phyloP scores from a whole-genome alignment of 768 basidiomycete genomes.

The Boletus rubroflammeus region DNA sequence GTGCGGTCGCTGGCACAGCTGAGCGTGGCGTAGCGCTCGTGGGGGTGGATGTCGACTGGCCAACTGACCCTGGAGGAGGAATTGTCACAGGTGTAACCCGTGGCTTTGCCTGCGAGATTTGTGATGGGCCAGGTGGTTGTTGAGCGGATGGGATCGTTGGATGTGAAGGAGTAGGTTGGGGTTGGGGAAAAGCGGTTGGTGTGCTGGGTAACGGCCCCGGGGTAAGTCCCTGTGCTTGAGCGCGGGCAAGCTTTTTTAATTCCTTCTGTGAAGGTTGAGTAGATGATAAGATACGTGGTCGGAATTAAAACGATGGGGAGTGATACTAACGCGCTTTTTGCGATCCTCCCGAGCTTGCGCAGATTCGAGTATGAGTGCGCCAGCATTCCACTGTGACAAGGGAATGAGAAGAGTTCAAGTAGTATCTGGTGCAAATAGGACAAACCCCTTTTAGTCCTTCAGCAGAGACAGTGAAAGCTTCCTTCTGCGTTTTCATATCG shows the following conservation, averaged over 20 bases:
- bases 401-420: conserved; percentile 9
- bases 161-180: conserved; percentile 29
- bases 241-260: conserved; percentile 63
- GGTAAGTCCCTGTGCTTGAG: conserved; percentile 35
- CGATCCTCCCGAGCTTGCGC: conserved; percentile 75
- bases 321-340: conserved; percentile 63
- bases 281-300: conserved; percentile 12
- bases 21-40: conserved; percentile 31
- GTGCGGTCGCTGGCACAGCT: conserved; percentile 24
- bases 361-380: conserved; percentile 58
- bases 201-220: conserved; percentile 22
- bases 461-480: conserved; percentile 69
- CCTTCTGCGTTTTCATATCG: conserved; percentile 62
- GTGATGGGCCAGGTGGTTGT: conserved; percentile 21
- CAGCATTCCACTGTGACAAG: conserved; percentile 59
- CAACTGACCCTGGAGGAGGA: conserved; percentile 26
- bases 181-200: conserved; percentile 32
- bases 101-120: conserved; percentile 22
- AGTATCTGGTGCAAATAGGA: conserved; percentile 15
- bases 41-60: conserved; percentile 31
- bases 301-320: conserved; percentile 1
- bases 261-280: conserved; percentile 51
- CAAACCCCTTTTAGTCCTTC: conserved; percentile 73
- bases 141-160: conserved; percentile 19
- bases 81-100: conserved; percentile 33